Evolutionary conservation across 2,329 filamentous ascomycete genomes (phyloP).

Genomic region (Neopestalotiopsis sp.): DNA sequence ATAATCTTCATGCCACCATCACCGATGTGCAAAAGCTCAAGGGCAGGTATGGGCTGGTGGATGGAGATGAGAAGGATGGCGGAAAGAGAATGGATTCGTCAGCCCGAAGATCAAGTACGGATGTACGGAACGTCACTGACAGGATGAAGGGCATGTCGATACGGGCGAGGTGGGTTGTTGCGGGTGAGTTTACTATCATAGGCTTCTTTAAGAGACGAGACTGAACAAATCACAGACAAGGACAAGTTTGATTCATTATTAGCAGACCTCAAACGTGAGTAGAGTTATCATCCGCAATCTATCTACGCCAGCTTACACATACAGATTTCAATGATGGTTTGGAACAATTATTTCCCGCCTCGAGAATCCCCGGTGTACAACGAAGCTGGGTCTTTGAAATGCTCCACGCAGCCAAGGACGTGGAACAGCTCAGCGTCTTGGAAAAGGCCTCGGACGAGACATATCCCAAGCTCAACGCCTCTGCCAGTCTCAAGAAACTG

Average conservation of each 20-base stretch:
- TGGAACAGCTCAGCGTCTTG: constrained; percentile 46
- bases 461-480: constrained; percentile 47
- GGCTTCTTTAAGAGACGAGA: neutral
- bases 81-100: constrained; percentile 10
- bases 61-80: constrained; percentile 21
- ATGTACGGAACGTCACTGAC: constrained; percentile 29
- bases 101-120: constrained; percentile 16
- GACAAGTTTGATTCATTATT: constrained; percentile 48
- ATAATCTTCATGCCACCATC: constrained; percentile 48
- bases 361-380: constrained; percentile 46
- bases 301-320: neutral
- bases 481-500: constrained; percentile 49
- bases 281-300: too few relatives aligned
- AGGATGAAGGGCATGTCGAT: constrained; percentile 41
- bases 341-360: constrained; percentile 50
- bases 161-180: constrained; percentile 50
- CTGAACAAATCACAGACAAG: constrained; percentile 38
- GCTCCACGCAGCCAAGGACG: constrained; percentile 48
- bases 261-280: constrained; percentile 44
- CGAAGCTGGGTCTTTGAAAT: constrained; percentile 53
- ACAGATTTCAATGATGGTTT: constrained; percentile 53
- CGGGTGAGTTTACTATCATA: constrained; percentile 31
- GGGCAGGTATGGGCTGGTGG: constrained; percentile 46
- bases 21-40: constrained; percentile 48
- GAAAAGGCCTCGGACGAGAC: constrained; percentile 45